Percentiles rank a stretch among this genome's conserved stretches.
These are phyloP conservation scores for Aspergillus sp. DNA, from an alignment of 2,329 filamentous ascomycete species.

Conservation along the genomic window DNA sequence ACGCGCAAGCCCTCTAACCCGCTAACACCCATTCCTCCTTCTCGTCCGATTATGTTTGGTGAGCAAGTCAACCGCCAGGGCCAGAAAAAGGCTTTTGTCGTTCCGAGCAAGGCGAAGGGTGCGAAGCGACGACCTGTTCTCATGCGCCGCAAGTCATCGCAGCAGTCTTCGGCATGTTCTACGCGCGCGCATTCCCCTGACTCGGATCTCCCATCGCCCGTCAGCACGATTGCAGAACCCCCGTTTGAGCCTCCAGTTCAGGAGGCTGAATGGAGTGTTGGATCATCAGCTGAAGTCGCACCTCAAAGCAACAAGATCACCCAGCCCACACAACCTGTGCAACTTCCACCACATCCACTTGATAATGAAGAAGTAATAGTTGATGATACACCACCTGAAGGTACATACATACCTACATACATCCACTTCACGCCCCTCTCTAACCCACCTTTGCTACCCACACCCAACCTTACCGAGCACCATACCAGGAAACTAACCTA, in stretches of 20 bases:
- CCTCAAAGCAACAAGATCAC: neutral
- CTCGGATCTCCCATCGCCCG: conserved; percentile 1
- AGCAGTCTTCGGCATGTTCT: conserved; percentile 30
- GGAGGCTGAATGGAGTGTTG: neutral
- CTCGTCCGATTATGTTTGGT: conserved; percentile 12
- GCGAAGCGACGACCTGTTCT: conserved; percentile 37
- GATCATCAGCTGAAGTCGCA: neutral
- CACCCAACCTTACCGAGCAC: neutral
- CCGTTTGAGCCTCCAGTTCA: neutral
- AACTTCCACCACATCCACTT: neutral
- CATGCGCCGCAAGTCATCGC: conserved; percentile 43
- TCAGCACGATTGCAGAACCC: neutral
- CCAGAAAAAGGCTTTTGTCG: conserved; percentile 35
- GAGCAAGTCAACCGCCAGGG: conserved; percentile 21
- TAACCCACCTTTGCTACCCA: neutral
- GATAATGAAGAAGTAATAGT: neutral
- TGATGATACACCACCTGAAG: neutral
- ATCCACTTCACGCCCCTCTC: neutral
- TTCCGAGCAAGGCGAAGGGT: conserved; percentile 33
- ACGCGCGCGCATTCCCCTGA: conserved; percentile 22
- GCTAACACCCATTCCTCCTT: conserved; percentile 26
- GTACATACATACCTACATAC: neutral
- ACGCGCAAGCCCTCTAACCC: conserved; percentile 33
- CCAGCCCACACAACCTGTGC: neutral
- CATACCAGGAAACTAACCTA: neutral